Evolutionary conservation across 352 stramenopile species (phyloP).

Genomic region (Phytophthora rubi): DNA sequence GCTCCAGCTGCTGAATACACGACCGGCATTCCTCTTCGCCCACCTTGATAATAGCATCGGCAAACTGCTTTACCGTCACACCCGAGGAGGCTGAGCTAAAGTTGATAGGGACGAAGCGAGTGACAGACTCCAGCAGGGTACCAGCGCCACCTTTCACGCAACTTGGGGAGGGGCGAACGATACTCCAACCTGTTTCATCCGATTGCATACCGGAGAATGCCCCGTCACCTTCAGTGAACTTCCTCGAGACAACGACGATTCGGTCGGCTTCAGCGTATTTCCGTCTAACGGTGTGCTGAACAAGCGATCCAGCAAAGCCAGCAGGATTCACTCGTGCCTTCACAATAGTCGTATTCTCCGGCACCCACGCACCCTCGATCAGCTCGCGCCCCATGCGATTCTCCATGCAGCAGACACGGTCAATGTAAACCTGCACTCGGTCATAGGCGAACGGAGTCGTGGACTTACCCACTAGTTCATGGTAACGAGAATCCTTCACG

Average conservation of each 20-base stretch:
- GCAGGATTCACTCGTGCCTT: constrained; percentile 21
- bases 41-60: constrained; percentile 20
- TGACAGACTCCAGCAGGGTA: constrained; percentile 24
- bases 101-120: constrained; percentile 29
- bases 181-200: constrained; percentile 65
- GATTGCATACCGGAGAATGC: constrained; percentile 50
- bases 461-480: constrained; percentile 26
- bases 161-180: constrained; percentile 27
- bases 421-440: constrained; percentile 3
- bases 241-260: constrained; percentile 58
- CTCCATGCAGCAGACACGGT: constrained; percentile 14
- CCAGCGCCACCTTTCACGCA: constrained; percentile 3
- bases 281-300: constrained; percentile 37
- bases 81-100: constrained; percentile 21
- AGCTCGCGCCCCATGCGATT: constrained; percentile 16
- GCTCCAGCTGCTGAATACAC: constrained; percentile 18
- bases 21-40: constrained; percentile 24
- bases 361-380: constrained; percentile 22
- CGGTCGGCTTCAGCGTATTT: constrained; percentile 52
- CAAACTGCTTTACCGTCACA: constrained; percentile 21
- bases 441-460: constrained; percentile 31
- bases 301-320: background rate
- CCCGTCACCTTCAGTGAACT: constrained; percentile 47
- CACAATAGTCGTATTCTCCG: constrained; percentile 33
- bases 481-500: constrained; percentile 10